Percentiles rank a stretch among this genome's conserved stretches.
phyloP scores from a whole-genome alignment of 495 filamentous ascomycete genomes.

The Amphirosellinia nigrospora region DNA sequence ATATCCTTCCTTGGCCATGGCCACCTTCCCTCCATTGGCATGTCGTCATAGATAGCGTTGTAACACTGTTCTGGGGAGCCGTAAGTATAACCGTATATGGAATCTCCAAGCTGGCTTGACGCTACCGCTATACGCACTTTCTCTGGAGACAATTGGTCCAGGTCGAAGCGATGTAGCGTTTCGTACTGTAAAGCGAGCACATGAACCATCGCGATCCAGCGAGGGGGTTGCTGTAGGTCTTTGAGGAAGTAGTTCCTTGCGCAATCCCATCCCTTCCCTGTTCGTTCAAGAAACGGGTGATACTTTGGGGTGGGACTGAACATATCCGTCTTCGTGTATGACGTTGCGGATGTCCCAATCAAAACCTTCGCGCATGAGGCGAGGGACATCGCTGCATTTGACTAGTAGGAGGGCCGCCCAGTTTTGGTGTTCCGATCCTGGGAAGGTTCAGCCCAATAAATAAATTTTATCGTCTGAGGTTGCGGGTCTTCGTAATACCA shows the following conservation, averaged over 20 bases:
- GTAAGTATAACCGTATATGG: too few relatives aligned
- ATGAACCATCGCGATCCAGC: slow-evolving; percentile 28
- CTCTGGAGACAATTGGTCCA: not conserved
- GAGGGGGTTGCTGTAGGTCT: slow-evolving; percentile 24
- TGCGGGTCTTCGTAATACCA: not conserved
- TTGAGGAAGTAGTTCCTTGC: slow-evolving; percentile 21
- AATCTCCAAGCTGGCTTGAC: too few relatives aligned
- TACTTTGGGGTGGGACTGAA: not conserved
- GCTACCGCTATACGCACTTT: too few relatives aligned
- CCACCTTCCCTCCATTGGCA: not conserved
- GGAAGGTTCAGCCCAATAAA: not conserved
- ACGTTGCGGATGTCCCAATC: slow-evolving; percentile 27
- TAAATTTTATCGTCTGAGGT: not conserved
- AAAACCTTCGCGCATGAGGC: slow-evolving; percentile 35
- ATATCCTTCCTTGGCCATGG: not conserved
- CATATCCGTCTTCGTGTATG: slow-evolving; percentile 26
- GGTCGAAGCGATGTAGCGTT: too few relatives aligned
- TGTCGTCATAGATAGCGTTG: slow-evolving; percentile 32
- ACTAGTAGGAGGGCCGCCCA: slow-evolving; percentile 11
- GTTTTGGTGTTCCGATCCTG: not conserved
- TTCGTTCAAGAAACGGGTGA: too few relatives aligned
- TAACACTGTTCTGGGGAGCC: too few relatives aligned
- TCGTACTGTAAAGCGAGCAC: too few relatives aligned
- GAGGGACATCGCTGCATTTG: slow-evolving; percentile 29
- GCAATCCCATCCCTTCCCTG: too few relatives aligned